Conservation (phyloP, 1,139 yeast genomes). For the Diutina pseudorugosa region DNA sequence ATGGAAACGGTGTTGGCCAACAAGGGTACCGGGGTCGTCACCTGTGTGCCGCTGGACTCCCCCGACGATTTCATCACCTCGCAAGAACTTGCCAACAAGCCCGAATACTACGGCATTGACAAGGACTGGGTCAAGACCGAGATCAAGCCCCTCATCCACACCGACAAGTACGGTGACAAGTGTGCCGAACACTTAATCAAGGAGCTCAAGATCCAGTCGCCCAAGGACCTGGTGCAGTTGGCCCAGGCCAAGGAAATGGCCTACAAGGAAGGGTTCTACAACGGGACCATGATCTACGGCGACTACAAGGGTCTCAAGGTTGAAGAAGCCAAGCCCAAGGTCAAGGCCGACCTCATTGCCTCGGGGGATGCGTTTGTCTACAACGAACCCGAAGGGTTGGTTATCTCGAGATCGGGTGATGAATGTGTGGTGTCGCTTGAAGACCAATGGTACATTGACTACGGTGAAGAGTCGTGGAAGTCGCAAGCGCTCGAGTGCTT, state of each 20-base stretch:
- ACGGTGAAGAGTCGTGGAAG: conserved; percentile 94
- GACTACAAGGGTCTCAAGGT: conserved; percentile 82
- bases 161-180: conserved; percentile 79
- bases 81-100: conserved; percentile 73
- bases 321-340: conserved; percentile 81
- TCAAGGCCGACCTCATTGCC: conserved; percentile 68
- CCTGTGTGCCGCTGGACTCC: conserved; percentile 96
- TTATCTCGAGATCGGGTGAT: conserved; percentile 92
- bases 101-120: conserved; percentile 80
- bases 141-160: conserved; percentile 59
- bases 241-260: conserved; percentile 92
- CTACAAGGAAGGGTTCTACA: conserved; percentile 93
- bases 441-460: conserved; percentile 98
- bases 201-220: conserved; percentile 83
- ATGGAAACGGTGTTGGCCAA: conserved; percentile 94
- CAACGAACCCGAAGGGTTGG: conserved; percentile 87
- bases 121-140: conserved; percentile 80
- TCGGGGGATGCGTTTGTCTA: conserved; percentile 77
- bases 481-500: conserved; percentile 76
- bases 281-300: conserved; percentile 74
- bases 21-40: conserved; percentile 98
- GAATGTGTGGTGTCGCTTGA: conserved; percentile 93
- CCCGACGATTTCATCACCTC: conserved; percentile 93
- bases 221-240: conserved; percentile 79
- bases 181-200: conserved; percentile 82